phyloP scores from a whole-genome alignment of 192 early-diverging fungal genomes.

The Dissophora ornata region DNA sequence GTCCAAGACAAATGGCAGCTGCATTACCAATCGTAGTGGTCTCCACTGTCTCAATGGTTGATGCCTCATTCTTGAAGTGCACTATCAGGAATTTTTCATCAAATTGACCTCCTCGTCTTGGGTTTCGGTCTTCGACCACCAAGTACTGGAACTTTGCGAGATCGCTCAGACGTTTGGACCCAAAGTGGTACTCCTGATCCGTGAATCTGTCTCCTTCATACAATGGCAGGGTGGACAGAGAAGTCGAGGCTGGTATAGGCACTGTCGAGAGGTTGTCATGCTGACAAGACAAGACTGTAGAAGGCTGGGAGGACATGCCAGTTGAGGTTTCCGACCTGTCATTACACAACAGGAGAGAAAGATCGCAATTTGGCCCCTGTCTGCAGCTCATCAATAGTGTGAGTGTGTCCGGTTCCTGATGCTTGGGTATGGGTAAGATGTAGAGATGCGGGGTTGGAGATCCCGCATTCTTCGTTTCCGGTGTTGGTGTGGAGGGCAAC shows the following conservation, averaged over 20 bases:
- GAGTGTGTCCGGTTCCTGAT: slow-evolving; percentile 37
- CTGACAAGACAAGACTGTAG: slow-evolving; percentile 1
- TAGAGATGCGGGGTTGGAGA: slow-evolving; percentile 25
- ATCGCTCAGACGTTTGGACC: slow-evolving; percentile 18
- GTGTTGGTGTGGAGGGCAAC: background rate
- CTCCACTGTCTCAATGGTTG: slow-evolving; percentile 26
- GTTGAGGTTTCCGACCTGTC: slow-evolving; percentile 8
- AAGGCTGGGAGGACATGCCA: background rate
- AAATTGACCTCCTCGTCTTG: slow-evolving; percentile 7
- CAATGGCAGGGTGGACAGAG: slow-evolving; percentile 23
- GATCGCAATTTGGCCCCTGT: slow-evolving; percentile 26
- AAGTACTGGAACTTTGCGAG: slow-evolving; percentile 30
- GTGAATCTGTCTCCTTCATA: slow-evolving; percentile 22
- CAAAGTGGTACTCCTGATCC: slow-evolving; percentile 30
- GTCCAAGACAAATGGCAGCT: background rate
- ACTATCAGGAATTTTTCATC: slow-evolving; percentile 56
- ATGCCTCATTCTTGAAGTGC: slow-evolving; percentile 46
- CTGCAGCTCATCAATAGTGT: slow-evolving; percentile 53
- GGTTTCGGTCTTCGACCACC: slow-evolving; percentile 53
- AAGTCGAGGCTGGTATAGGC: slow-evolving; percentile 24
- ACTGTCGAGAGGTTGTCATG: slow-evolving; percentile 7
- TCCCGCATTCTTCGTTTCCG: too few species aligned
- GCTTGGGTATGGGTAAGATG: slow-evolving; percentile 50
- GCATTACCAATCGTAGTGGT: slow-evolving; percentile 55
- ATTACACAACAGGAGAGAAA: slow-evolving; percentile 60